phyloP scores from a whole-genome alignment of 192 early-diverging fungal genomes.

The Backusella liffmaniae region DNA sequence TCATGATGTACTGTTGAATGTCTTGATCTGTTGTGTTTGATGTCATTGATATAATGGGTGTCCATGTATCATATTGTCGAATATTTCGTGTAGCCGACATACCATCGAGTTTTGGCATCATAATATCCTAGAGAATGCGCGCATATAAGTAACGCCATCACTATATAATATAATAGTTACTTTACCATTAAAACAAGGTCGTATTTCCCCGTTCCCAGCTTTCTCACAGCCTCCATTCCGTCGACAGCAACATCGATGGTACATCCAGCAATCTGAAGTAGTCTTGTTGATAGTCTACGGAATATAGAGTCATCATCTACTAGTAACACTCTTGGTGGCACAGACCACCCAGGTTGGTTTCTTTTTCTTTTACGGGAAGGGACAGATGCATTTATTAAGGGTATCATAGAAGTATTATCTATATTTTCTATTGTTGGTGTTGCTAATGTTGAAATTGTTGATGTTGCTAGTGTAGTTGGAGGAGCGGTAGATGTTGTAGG shows the following conservation, averaged over 20 bases:
- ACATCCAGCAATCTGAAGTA: conserved; percentile 71
- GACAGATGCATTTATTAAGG: background rate
- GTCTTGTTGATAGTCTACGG: conserved; percentile 45
- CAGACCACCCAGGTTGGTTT: conserved; percentile 28
- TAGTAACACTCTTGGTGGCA: conserved; percentile 57
- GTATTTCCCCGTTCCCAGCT: conserved; percentile 59
- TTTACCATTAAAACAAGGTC: conserved; percentile 71
- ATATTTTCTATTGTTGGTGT: background rate
- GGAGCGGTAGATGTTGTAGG: background rate
- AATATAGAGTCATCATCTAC: conserved; percentile 71
- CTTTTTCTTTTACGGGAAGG: background rate
- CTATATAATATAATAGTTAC: background rate
- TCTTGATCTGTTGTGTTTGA: conserved; percentile 62
- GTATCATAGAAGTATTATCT: conserved; percentile 4
- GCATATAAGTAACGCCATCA: too few relatives aligned
- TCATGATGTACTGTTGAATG: conserved; percentile 57
- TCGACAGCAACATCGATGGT: conserved; percentile 67
- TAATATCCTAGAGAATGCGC: conserved; percentile 50
- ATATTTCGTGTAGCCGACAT: conserved; percentile 68
- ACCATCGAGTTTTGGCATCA: conserved; percentile 73
- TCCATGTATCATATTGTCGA: conserved; percentile 62
- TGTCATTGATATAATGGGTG: conserved; percentile 79
- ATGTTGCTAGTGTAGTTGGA: background rate
- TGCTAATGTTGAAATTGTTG: background rate
- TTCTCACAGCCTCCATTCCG: conserved; percentile 64